phyloP scores from a whole-genome alignment of 495 filamentous ascomycete species.

The Venustampulla echinocandica region DNA sequence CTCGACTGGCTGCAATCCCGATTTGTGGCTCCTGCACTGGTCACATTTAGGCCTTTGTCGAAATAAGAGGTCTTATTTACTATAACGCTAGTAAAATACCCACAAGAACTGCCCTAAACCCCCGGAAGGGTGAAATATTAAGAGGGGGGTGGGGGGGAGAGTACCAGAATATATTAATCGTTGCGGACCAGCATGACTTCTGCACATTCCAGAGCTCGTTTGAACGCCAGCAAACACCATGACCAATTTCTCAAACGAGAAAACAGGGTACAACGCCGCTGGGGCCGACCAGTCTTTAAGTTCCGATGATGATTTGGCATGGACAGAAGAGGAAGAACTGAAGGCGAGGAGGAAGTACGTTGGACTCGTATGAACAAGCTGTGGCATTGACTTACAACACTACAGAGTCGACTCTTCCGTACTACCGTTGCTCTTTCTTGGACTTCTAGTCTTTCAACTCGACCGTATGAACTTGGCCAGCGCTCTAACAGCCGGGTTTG shows the following conservation, averaged over 20 bases:
- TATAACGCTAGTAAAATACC: too few species aligned
- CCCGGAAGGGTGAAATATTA: too few species aligned
- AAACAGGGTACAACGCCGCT: not conserved
- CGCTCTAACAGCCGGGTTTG: constrained; percentile 27
- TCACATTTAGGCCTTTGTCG: too few species aligned
- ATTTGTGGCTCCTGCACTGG: too few species aligned
- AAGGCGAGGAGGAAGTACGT: constrained; percentile 2
- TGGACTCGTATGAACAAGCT: not conserved
- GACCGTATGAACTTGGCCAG: constrained; percentile 57
- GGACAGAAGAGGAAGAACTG: constrained; percentile 1
- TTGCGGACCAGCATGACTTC: constrained; percentile 1
- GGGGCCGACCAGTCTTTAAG: constrained; percentile 1
- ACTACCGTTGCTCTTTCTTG: constrained; percentile 42
- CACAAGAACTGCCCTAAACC: too few species aligned
- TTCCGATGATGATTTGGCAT: constrained; percentile 2
- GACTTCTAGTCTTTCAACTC: constrained; percentile 67
- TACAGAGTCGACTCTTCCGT: constrained; percentile 4
- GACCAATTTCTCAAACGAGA: constrained; percentile 1
- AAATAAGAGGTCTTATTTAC: too few species aligned
- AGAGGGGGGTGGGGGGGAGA: too few species aligned
- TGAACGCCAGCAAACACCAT: not conserved
- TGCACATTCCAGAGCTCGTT: constrained; percentile 1
- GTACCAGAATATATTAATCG: constrained; percentile 2
- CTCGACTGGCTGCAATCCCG: too few species aligned
- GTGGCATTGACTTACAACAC: constrained; percentile 1